Conservation (phyloP, 495 filamentous ascomycete species). For the Penicillium turbatum region DNA sequence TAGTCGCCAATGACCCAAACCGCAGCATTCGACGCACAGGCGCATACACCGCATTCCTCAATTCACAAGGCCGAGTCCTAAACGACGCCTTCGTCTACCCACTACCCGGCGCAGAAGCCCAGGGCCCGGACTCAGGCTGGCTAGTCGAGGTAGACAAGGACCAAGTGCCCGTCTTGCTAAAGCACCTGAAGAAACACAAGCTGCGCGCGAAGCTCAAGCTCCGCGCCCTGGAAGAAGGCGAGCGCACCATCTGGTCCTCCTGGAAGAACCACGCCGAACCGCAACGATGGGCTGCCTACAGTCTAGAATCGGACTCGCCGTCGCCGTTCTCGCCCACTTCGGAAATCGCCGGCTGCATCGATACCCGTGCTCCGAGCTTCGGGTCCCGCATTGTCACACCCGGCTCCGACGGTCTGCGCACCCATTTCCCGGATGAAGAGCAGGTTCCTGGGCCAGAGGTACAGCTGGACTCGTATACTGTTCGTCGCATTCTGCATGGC, state of each 20-base stretch:
- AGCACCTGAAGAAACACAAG: constrained; percentile 78
- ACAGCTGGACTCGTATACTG: constrained; percentile 48
- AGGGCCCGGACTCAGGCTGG: constrained; percentile 51
- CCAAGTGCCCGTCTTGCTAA: constrained; percentile 55
- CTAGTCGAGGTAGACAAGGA: constrained; percentile 75
- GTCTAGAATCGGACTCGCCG: constrained; percentile 33
- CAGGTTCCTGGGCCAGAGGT: constrained; percentile 35
- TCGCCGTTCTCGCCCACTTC: constrained; percentile 26
- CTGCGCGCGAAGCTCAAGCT: constrained; percentile 72
- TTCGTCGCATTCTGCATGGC: constrained; percentile 72
- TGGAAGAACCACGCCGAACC: constrained; percentile 54
- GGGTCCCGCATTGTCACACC: constrained; percentile 56
- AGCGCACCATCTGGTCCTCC: constrained; percentile 60
- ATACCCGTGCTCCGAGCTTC: constrained; percentile 65
- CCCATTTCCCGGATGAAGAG: constrained; percentile 34
- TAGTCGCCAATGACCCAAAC: constrained; percentile 38
- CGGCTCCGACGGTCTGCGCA: constrained; percentile 36
- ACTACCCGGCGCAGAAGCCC: constrained; percentile 31
- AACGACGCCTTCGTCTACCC: constrained; percentile 90
- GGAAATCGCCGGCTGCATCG: constrained; percentile 45
- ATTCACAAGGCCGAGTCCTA: constrained; percentile 74
- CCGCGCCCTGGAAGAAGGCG: constrained; percentile 56
- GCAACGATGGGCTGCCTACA: constrained; percentile 43
- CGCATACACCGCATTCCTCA: constrained; percentile 80
- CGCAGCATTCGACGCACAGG: constrained; percentile 35